Evolutionary conservation across 371 early-diverging fungal species (phyloP).

Genomic region (Gilbertella persicaria): DNA sequence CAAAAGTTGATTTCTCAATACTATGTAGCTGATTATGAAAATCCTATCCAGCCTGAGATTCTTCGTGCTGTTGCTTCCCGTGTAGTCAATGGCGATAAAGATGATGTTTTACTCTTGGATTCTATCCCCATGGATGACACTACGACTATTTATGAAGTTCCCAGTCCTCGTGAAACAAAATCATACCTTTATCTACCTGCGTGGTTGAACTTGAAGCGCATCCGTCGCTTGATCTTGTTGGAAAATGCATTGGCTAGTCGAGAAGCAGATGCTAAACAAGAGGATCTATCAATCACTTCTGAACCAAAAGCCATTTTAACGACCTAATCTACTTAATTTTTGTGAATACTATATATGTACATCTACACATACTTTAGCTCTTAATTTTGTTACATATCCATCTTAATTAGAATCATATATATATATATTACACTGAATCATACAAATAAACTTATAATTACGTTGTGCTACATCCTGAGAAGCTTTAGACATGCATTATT

Average conservation of each 20-base stretch:
- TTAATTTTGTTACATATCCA: no score
- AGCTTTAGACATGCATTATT: no score
- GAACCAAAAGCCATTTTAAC: background rate
- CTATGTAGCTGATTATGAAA: conserved; percentile 77
- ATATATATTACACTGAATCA: no score
- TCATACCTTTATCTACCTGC: conserved; percentile 53
- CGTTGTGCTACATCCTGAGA: no score
- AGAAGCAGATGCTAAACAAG: conserved; percentile 20
- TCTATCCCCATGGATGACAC: conserved; percentile 70
- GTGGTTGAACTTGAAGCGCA: conserved; percentile 33
- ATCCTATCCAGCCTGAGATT: conserved; percentile 82
- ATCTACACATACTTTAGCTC: no score
- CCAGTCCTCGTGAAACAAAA: conserved; percentile 47
- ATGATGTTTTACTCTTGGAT: conserved; percentile 83
- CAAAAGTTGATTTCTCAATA: conserved; percentile 90
- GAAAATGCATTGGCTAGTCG: conserved; percentile 9
- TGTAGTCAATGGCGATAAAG: conserved; percentile 78
- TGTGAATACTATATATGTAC: background rate
- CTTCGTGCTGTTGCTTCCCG: conserved; percentile 83
- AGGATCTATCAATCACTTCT: conserved; percentile 16
- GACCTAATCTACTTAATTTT: no score
- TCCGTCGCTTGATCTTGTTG: conserved; percentile 17
- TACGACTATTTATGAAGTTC: conserved; percentile 48
- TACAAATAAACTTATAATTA: no score
- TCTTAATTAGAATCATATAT: no score